phyloP scores from a whole-genome alignment of 2,329 filamentous ascomycete species.

The Diaporthe australafricana region DNA sequence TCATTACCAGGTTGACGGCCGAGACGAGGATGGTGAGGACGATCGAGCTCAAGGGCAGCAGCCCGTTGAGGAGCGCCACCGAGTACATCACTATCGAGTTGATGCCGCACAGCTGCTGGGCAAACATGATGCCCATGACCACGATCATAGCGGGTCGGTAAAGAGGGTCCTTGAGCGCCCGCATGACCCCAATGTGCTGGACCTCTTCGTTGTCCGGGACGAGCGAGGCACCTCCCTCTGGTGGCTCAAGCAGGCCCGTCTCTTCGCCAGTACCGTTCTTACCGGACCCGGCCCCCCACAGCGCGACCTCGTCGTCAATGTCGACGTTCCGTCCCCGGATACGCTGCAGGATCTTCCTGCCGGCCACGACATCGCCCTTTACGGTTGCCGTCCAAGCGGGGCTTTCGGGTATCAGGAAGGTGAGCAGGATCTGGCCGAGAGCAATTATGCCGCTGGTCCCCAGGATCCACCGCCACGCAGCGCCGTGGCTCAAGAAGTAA shows the following conservation, averaged over 20 bases:
- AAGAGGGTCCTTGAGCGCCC: conserved; percentile 74
- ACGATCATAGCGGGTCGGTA: conserved; percentile 83
- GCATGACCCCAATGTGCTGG: conserved; percentile 67
- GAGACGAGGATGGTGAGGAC: conserved; percentile 90
- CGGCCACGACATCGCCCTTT: conserved; percentile 69
- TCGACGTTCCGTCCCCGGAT: conserved; percentile 78
- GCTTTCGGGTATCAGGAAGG: conserved; percentile 86
- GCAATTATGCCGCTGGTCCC: conserved; percentile 78
- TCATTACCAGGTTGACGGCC: conserved; percentile 85
- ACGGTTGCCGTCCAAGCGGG: conserved; percentile 83
- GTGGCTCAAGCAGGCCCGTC: conserved; percentile 71
- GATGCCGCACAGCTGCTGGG: conserved; percentile 92
- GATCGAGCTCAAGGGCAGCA: conserved; percentile 84
- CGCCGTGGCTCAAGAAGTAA: conserved; percentile 85
- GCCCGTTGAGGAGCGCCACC: conserved; percentile 84
- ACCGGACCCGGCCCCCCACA: conserved; percentile 62
- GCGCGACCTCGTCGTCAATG: conserved; percentile 78
- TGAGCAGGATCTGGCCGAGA: conserved; percentile 72
- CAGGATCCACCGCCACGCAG: conserved; percentile 86
- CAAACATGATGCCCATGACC: conserved; percentile 90
- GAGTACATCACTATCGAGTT: conserved; percentile 99
- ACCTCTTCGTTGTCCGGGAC: conserved; percentile 38
- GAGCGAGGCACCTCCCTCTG: conserved; percentile 37
- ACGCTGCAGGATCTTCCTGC: conserved; percentile 76
- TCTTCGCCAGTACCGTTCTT: conserved; percentile 81